Percentiles rank a stretch among this genome's conserved stretches.
Evolutionary conservation across 1,139 yeast genomes (phyloP).

Genomic region (Geotrichum carabidarum): DNA sequence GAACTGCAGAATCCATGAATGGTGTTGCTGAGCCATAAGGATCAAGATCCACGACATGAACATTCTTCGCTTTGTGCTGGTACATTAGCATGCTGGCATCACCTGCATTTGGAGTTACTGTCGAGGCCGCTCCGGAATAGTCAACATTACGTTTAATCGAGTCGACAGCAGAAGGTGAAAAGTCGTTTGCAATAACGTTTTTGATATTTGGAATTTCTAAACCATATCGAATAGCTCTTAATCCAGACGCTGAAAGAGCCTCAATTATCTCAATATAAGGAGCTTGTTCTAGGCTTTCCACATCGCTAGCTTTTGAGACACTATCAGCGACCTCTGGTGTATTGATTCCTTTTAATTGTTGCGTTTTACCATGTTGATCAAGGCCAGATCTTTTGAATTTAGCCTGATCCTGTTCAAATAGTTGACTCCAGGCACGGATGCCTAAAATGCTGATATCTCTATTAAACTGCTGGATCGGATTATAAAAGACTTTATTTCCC

Average conservation of each 20-base stretch:
- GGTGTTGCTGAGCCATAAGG: conserved; percentile 98
- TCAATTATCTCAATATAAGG: conserved; percentile 61
- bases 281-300: neutral
- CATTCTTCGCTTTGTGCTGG: conserved; percentile 20
- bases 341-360: neutral
- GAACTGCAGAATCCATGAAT: conserved; percentile 85
- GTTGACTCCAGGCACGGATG: conserved; percentile 76
- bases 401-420: conserved; percentile 34
- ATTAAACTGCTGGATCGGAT: conserved; percentile 93
- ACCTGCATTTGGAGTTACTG: conserved; percentile 64
- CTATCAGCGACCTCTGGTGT: neutral
- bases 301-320: neutral
- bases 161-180: conserved; percentile 78
- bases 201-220: conserved; percentile 75
- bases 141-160: conserved; percentile 67
- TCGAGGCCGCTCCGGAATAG: conserved; percentile 52
- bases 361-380: conserved; percentile 30
- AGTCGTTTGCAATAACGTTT: conserved; percentile 78
- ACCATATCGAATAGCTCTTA: conserved; percentile 87
- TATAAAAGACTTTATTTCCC: conserved; percentile 80
- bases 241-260: conserved; percentile 90
- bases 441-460: conserved; percentile 83
- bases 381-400: conserved; percentile 25
- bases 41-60: conserved; percentile 86
- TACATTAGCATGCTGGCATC: conserved; percentile 87